phyloP scores from a whole-genome alignment of 306 rosid genomes.

The Begonia fuchsioides region DNA sequence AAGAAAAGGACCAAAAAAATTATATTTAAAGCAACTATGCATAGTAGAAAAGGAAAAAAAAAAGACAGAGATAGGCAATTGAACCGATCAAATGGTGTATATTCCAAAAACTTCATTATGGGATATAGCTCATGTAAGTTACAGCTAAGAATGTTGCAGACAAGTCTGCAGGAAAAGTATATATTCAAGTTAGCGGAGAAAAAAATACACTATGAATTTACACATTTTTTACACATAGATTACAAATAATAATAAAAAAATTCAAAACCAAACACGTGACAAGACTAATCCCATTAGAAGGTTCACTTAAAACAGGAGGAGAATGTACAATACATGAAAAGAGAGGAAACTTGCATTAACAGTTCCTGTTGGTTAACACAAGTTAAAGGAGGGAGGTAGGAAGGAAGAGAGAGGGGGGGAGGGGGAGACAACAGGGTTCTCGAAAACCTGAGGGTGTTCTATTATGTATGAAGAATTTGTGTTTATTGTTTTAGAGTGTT shows the following conservation, averaged over 20 bases:
- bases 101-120: constrained; percentile 77
- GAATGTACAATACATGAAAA: no score
- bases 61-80: constrained; percentile 3
- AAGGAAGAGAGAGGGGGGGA: no score
- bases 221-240: neutral
- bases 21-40: constrained; percentile 1
- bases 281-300: no score
- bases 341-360: no score
- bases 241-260: neutral
- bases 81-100: constrained; percentile 77
- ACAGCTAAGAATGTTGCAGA: constrained; percentile 6
- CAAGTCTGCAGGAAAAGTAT: constrained; percentile 7
- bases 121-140: constrained; percentile 1
- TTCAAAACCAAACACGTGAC: neutral
- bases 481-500: no score
- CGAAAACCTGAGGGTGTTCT: no score
- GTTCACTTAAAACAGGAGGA: no score
- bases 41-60: neutral
- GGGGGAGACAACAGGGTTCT: no score
- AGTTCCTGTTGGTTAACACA: no score
- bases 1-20: constrained; percentile 1
- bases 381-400: no score
- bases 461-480: no score
- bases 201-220: neutral
- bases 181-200: neutral